These are phyloP conservation scores for Pseudocercospora ulei DNA, from an alignment of 2,329 filamentous ascomycete genomes.

Conservation along the genomic window DNA sequence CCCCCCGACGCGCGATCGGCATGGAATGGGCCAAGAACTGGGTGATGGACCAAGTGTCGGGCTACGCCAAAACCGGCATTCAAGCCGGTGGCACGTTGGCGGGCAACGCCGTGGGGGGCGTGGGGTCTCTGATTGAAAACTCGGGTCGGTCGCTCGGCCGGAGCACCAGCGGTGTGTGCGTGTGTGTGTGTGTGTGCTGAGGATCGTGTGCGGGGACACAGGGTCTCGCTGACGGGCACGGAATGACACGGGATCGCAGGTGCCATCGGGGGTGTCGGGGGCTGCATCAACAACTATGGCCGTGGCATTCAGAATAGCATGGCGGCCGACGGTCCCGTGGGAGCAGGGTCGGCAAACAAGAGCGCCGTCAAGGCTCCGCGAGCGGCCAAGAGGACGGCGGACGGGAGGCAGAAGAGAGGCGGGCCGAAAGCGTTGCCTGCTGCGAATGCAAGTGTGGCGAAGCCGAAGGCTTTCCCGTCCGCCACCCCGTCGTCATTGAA, in stretches of 20 bases:
- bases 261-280: constrained; percentile 31
- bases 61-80: constrained; percentile 31
- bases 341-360: constrained; percentile 22
- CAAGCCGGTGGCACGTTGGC: constrained; percentile 35
- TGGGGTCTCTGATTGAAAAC: constrained; percentile 32
- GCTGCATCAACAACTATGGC: constrained; percentile 34
- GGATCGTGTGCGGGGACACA: not conserved
- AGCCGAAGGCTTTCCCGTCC: not conserved
- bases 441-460: constrained; percentile 4
- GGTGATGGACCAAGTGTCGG: constrained; percentile 30
- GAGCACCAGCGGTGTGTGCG: constrained; percentile 27
- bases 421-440: constrained; percentile 14
- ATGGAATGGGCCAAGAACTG: constrained; percentile 30
- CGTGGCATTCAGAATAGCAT: constrained; percentile 29
- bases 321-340: constrained; percentile 29
- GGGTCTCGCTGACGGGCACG: constrained; percentile 18
- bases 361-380: constrained; percentile 23
- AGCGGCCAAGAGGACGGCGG: constrained; percentile 15
- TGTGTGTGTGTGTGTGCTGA: not conserved
- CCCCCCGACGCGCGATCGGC: not conserved
- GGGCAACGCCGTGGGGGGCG: constrained; percentile 34
- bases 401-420: constrained; percentile 5
- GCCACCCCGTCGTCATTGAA: not conserved
- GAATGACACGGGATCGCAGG: constrained; percentile 31
- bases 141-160: constrained; percentile 31